phyloP scores from a whole-genome alignment of 169 alveolate species.

The Eimeria necatrix region DNA sequence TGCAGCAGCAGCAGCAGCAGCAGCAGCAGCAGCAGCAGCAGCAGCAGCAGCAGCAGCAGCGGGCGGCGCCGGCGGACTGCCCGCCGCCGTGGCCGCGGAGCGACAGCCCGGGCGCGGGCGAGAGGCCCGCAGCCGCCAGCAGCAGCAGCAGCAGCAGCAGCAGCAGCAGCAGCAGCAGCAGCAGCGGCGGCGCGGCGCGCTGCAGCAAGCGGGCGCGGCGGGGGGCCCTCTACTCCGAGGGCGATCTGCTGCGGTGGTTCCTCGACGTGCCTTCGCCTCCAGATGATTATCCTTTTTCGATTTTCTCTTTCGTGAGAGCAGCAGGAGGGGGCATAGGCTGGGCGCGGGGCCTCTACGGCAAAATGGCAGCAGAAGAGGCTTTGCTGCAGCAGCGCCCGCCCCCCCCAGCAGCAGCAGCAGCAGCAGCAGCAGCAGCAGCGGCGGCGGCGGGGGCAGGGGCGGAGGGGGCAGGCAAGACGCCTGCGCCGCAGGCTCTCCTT shows the following conservation, averaged over 20 bases:
- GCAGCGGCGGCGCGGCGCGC: neutral
- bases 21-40: neutral
- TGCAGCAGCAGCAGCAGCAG: neutral
- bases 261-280: slow-evolving; percentile 77
- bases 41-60: slow-evolving; percentile 32
- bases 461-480: neutral
- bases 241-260: slow-evolving; percentile 67
- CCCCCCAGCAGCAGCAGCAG: neutral
- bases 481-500: neutral
- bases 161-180: neutral
- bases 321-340: slow-evolving; percentile 79
- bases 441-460: neutral
- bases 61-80: too few species aligned
- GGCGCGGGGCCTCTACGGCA: slow-evolving; percentile 64
- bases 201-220: neutral
- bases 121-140: neutral
- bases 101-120: neutral
- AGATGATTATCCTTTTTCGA: slow-evolving; percentile 48
- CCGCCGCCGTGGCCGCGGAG: neutral
- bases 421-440: neutral
- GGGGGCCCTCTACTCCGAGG: neutral
- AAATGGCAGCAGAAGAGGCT: neutral
- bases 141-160: slow-evolving; percentile 4
- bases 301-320: slow-evolving; percentile 59
- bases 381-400: slow-evolving; percentile 6